Evolutionary conservation across 1,284 basidiomycete species (phyloP), one percentile per base, ranked within the genome.

Genomic region (Melampsora americana): DNA sequence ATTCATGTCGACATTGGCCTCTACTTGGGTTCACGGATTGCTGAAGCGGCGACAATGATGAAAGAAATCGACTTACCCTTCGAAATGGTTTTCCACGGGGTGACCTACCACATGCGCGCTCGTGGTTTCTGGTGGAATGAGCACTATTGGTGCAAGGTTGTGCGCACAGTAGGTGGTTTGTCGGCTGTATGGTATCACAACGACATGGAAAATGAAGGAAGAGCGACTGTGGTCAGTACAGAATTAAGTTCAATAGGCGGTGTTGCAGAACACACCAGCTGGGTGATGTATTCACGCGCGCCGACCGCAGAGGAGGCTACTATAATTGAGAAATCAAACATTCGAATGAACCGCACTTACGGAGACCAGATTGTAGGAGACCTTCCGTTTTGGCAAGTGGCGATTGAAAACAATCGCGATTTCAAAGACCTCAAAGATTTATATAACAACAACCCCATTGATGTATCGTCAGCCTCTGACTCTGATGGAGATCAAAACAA

Each of bases 81-180:
- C 18, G 7, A 20, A 16, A 28, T 46, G 3, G 4, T 1, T 46
- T 5, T 46, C 1, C 32, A 42, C 35, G 39, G 7, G 5, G 62
- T 12, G 3, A n/a, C 18, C 14, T 66, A 66, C 26, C 23, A n/a
- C 3, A 32, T 66, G 20, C 26, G 42, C 14, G 42, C 65, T 16
- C 65, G 65, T n/a, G 65, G 65, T 16, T 66, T 39, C 64, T 61
- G 14, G 14, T 26, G 59, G 14, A 9, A 35, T 16, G 23, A 9
- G 16, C 64, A 66, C 35, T 66, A 30, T 64, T 64, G 61, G 61
- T 20, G 61, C 18, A 64, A 64, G 23, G 61, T 64, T 2, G 61
- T 30, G 61, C n/a, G 61, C 20, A 20, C 35, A 32, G 2, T 28
- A 3, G n/a, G 53, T 6, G 26, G 26, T 56, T n/a, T n/a, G 12